Percentiles rank a stretch among this genome's conserved stretches.
Conservation (phyloP, 305 asterid species). For the Fraxinus angustifolia region DNA sequence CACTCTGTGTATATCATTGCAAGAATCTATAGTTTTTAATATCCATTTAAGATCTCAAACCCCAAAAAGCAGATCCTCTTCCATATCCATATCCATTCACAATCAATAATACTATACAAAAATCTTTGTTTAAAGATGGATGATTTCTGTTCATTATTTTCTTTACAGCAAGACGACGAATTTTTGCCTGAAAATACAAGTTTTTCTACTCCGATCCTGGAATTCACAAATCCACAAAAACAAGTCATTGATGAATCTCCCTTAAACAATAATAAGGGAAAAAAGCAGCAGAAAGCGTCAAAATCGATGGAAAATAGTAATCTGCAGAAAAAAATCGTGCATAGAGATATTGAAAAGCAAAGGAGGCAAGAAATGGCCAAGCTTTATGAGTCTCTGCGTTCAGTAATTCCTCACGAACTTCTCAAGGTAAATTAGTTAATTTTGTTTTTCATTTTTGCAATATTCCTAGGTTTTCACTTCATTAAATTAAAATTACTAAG, state of each 20-base stretch:
- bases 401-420: conserved; percentile 26
- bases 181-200: not conserved
- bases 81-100: not conserved
- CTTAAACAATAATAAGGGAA: not conserved
- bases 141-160: not conserved
- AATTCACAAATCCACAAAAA: conserved; percentile 11
- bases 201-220: not conserved
- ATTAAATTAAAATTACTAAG: no score
- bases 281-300: not conserved
- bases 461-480: not conserved
- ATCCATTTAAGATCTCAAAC: conserved; percentile 2
- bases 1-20: conserved; percentile 15
- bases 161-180: conserved; percentile 11
- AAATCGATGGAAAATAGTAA: not conserved
- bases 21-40: conserved; percentile 7
- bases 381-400: conserved; percentile 27
- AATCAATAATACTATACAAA: not conserved
- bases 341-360: conserved; percentile 29
- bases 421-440: conserved; percentile 18
- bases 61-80: not conserved
- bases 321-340: conserved; percentile 21
- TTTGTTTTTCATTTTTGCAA: not conserved
- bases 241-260: not conserved
- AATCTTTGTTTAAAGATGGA: conserved; percentile 11
- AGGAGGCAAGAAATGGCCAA: conserved; percentile 34